Conservation (phyloP, 1,284 basidiomycete species). For the Polyporus tsugae region DNA sequence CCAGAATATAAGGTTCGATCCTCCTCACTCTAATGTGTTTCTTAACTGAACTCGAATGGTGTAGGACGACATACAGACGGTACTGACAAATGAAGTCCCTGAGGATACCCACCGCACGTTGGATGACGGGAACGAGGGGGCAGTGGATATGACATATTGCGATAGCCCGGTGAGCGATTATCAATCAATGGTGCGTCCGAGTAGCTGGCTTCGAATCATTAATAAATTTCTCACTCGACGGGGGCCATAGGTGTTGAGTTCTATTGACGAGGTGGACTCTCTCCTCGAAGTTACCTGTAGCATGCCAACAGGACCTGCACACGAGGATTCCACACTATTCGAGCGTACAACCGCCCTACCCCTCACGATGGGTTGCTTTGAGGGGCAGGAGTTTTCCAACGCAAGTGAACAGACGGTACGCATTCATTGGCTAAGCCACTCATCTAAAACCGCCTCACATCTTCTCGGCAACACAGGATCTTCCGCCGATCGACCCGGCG, state of each 20-base stretch:
- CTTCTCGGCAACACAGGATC: neutral
- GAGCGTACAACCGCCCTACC: neutral
- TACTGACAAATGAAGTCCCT: neutral
- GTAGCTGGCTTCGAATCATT: neutral
- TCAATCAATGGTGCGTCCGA: neutral
- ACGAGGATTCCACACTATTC: neutral
- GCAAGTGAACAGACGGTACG: neutral
- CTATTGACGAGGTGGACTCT: neutral
- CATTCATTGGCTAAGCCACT: too few species aligned
- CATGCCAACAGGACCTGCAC: neutral
- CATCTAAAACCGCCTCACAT: neutral
- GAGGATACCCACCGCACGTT: neutral
- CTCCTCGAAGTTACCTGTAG: neutral
- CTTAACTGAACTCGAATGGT: neutral
- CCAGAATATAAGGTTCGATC: neutral
- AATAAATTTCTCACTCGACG: neutral
- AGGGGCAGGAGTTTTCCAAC: neutral
- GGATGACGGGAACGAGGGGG: neutral
- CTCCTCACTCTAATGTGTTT: neutral
- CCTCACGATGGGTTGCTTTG: neutral
- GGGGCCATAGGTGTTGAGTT: neutral
- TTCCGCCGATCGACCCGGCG: conserved; percentile 5
- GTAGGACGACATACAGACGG: neutral
- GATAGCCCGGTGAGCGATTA: neutral
- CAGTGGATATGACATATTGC: neutral